These are phyloP conservation scores for Talaromyces liani DNA, from an alignment of 495 filamentous ascomycete genomes.

Conservation along the genomic window DNA sequence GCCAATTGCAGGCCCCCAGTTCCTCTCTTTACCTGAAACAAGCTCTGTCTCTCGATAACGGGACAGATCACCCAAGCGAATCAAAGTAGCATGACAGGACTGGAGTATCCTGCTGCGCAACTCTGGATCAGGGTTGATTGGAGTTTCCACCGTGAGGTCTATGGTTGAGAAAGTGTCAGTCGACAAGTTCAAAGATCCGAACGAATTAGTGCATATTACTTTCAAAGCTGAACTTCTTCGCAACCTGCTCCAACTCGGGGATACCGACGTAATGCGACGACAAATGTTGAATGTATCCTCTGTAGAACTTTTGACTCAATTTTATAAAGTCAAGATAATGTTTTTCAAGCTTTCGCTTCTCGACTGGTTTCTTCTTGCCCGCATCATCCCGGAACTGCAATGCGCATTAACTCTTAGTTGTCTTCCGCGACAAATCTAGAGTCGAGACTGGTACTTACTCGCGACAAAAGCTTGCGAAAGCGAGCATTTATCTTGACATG, in stretches of 20 bases:
- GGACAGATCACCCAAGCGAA: constrained; percentile 84
- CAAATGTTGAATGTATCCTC: constrained; percentile 71
- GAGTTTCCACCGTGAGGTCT: constrained; percentile 31
- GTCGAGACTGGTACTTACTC: constrained; percentile 29
- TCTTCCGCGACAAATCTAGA: not conserved
- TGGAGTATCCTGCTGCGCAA: constrained; percentile 50
- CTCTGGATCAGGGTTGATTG: constrained; percentile 34
- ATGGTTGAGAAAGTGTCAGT: constrained; percentile 12
- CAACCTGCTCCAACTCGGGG: constrained; percentile 62
- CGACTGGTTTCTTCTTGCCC: constrained; percentile 58
- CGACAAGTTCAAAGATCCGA: not conserved
- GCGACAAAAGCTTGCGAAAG: constrained; percentile 57
- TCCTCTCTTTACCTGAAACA: constrained; percentile 49
- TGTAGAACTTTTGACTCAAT: constrained; percentile 78
- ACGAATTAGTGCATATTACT: constrained; percentile 24
- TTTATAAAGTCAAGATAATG: constrained; percentile 79
- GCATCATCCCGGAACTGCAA: constrained; percentile 45
- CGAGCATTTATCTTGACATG: constrained; percentile 69
- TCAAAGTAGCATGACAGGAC: constrained; percentile 77
- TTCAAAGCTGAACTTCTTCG: constrained; percentile 57
- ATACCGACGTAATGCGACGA: constrained; percentile 65
- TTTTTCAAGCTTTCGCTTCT: constrained; percentile 71
- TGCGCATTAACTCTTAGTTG: not conserved
- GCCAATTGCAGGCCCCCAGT: constrained; percentile 72
- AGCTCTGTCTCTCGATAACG: constrained; percentile 76